Conservation (phyloP, 1,139 yeast genomes). For the Kluyveromyces sp. region DNA sequence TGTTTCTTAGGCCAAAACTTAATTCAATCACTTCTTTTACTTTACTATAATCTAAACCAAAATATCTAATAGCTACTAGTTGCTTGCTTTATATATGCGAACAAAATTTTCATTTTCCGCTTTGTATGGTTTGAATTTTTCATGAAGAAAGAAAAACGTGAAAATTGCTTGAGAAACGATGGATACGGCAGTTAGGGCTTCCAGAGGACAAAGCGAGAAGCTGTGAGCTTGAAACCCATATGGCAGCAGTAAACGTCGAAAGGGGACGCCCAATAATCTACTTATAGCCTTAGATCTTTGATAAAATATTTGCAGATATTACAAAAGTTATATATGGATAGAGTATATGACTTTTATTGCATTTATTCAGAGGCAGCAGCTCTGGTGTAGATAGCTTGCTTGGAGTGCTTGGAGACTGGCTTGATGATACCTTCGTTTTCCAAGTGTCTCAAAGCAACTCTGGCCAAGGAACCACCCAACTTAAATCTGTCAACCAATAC, state of each 20-base stretch:
- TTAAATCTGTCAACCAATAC: conserved; percentile 98
- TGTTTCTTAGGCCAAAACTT: no score
- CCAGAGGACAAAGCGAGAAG: background rate
- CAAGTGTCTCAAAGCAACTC: conserved; percentile 94
- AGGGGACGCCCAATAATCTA: background rate
- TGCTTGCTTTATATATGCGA: no score
- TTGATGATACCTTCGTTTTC: conserved; percentile 93
- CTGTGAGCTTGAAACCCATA: background rate
- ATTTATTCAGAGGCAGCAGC: conserved; percentile 52
- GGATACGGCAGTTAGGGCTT: background rate
- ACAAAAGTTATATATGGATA: conserved; percentile 4
- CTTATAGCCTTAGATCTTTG: background rate
- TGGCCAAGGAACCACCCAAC: conserved; percentile 98
- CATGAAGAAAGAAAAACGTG: no score
- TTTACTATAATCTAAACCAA: no score
- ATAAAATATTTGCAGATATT: conserved; percentile 4
- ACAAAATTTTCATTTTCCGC: no score
- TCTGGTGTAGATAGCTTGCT: conserved; percentile 93
- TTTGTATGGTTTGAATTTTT: no score
- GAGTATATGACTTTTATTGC: conserved; percentile 8
- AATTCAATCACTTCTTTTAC: no score
- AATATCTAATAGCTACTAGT: no score
- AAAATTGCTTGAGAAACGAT: no score
- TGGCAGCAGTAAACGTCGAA: background rate
- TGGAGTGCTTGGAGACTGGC: conserved; percentile 92